Conservation (phyloP, 495 filamentous ascomycete species). For the Entonaema liquescens region DNA sequence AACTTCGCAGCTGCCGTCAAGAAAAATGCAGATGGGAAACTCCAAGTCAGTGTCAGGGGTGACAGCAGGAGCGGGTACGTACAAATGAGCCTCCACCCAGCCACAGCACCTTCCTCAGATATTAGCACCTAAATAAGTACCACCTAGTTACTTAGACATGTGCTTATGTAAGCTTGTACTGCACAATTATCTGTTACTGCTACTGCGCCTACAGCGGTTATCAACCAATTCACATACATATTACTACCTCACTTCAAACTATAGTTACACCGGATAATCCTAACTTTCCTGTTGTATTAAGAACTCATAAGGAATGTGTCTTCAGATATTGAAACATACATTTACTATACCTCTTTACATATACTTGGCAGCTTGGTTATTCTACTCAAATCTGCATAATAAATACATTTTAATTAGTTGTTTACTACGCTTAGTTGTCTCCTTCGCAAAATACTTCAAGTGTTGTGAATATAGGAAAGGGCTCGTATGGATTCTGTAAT, state of each 20-base stretch:
- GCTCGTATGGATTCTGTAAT: no score
- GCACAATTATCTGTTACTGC: neutral
- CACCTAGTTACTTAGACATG: no score
- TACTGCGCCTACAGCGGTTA: neutral
- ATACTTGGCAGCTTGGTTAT: neutral
- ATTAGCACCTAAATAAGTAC: no score
- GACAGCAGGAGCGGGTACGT: neutral
- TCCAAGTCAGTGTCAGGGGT: neutral
- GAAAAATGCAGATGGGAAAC: conserved; percentile 3
- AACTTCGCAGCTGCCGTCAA: neutral
- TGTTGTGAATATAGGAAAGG: neutral
- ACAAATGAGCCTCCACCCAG: conserved; percentile 1
- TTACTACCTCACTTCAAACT: neutral
- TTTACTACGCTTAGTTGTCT: neutral
- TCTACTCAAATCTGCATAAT: neutral
- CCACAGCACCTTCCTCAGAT: neutral
- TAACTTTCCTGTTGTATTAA: neutral
- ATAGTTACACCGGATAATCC: neutral
- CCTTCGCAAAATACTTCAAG: neutral
- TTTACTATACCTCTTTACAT: neutral
- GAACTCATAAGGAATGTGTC: neutral
- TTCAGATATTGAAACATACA: neutral
- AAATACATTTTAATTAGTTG: neutral
- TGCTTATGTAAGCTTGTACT: neutral
- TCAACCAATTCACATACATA: neutral